Evolutionary conservation across 1,139 yeast genomes (phyloP), one percentile per base, ranked within the genome.

Genomic region (Entelexis paramagnoliae): DNA sequence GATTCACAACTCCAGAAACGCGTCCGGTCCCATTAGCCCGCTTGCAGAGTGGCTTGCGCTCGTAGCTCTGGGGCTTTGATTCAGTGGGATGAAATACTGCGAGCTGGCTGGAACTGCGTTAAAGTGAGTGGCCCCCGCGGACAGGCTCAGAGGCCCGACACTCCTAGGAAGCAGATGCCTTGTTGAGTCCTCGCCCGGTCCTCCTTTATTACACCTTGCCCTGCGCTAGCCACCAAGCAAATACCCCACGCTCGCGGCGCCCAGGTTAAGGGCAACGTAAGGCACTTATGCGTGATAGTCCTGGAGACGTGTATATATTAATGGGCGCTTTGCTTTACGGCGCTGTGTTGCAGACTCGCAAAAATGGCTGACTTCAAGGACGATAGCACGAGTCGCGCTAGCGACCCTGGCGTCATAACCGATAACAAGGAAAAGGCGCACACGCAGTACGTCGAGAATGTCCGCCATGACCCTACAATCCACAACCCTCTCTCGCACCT

Each of bases 401-500:
- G 46, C 32, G 30, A 19, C 16, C 22, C 14, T 9, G 46, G 46
- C 7, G 30, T 43, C 20, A 11, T 32, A 19, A 22, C 30, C 20
- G 46, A 43, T 24, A 16, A 34, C 26, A 44, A 44, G 39, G 47
- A 44, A 17, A 44, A 44, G 47, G 33, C 40, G 7, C 24, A 33
- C 13, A 3, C 40, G 10, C 40, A 24, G 14, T 44, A 24, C 20
- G 47, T 44, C 13, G 47, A 44, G 28, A 44, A 44, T 24, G 47
- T 44, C 6, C 51, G 38, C 44, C 40, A 44, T 16, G 47, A 52
- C 28, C 55, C 57, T 1, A 46, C 53, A 2, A 54, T 54, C 20
- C 48, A 52, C n/a, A 48, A 47, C 17, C 57, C 57, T 3, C 71
- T 83, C 55, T 67, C 79, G 2, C 83, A 79, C 59, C 79, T 83